These are phyloP conservation scores for Filobasidium uniguttulatum DNA, from an alignment of 1,284 basidiomycete species.

Conservation along the genomic window DNA sequence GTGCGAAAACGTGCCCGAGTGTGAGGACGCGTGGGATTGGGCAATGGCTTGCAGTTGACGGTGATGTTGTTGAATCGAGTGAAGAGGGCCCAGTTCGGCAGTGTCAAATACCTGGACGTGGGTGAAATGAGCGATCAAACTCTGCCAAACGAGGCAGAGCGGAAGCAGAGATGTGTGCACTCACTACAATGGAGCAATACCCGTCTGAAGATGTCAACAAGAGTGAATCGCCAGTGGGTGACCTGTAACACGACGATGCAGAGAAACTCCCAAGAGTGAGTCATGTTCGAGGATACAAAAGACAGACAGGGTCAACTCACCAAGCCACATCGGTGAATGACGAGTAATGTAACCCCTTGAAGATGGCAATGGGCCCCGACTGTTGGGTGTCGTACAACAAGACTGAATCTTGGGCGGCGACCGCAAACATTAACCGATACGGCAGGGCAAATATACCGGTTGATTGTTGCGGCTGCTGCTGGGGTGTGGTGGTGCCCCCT, in stretches of 20 bases:
- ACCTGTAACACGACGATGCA: constrained; percentile 48
- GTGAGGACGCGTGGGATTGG: constrained; percentile 52
- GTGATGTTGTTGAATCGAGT: constrained; percentile 75
- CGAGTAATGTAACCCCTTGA: constrained; percentile 92
- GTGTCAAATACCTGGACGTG: constrained; percentile 43
- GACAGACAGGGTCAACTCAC: constrained; percentile 43
- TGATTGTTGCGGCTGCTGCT: constrained; percentile 14
- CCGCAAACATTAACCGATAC: constrained; percentile 89
- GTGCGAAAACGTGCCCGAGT: constrained; percentile 25
- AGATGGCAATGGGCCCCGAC: constrained; percentile 75
- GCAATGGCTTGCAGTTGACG: constrained; percentile 76
- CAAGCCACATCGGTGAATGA: constrained; percentile 95
- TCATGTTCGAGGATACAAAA: background rate
- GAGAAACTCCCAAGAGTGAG: background rate
- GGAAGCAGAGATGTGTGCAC: background rate
- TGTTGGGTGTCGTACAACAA: constrained; percentile 97
- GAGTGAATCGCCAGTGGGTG: constrained; percentile 84
- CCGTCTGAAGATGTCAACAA: constrained; percentile 88
- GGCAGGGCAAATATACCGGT: constrained; percentile 64
- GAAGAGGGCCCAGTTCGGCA: constrained; percentile 72
- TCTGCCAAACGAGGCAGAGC: background rate
- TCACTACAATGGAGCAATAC: constrained; percentile 85
- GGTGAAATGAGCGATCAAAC: background rate
- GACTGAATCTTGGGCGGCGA: constrained; percentile 92
- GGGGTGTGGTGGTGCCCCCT: constrained; percentile 31